These are phyloP conservation scores for Clavispora santaluciae DNA, from an alignment of 805 yeast genomes.

Conservation along the genomic window DNA sequence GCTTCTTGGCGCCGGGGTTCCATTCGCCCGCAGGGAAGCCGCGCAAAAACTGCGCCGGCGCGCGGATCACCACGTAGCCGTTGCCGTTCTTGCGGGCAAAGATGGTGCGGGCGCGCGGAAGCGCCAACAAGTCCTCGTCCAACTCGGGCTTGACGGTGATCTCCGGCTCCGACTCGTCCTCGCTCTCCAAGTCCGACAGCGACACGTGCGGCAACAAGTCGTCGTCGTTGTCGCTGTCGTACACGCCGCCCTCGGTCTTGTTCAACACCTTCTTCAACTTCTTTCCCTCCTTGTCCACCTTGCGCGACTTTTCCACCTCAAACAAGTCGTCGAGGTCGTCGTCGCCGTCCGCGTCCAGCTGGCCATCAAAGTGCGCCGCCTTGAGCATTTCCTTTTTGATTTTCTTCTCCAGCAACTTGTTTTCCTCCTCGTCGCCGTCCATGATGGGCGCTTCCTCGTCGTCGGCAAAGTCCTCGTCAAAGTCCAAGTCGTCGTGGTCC, in stretches of 20 bases:
- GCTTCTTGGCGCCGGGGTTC: constrained; percentile 59
- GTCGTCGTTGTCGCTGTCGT: constrained; percentile 73
- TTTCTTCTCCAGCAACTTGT: constrained; percentile 79
- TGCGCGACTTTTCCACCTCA: constrained; percentile 54
- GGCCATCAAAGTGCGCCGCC: constrained; percentile 72
- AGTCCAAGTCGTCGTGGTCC: constrained; percentile 89
- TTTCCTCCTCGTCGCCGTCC: constrained; percentile 95
- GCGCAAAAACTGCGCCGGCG: constrained; percentile 53
- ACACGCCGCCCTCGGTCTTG: constrained; percentile 83
- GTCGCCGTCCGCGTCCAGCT: constrained; percentile 50
- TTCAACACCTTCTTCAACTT: constrained; percentile 77
- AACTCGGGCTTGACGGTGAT: constrained; percentile 31
- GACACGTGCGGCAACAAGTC: constrained; percentile 69
- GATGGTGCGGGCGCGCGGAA: constrained; percentile 8
- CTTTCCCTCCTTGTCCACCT: constrained; percentile 87
- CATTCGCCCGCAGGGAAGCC: constrained; percentile 79
- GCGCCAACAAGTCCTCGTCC: constrained; percentile 14
- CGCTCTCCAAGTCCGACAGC: constrained; percentile 53
- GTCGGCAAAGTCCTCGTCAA: constrained; percentile 95
- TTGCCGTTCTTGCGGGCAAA: constrained; percentile 28
- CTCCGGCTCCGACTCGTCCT: constrained; percentile 46
- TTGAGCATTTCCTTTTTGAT: constrained; percentile 80
- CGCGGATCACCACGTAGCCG: constrained; percentile 54
- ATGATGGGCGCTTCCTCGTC: constrained; percentile 98
- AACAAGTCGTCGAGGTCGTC: constrained; percentile 63